Evolutionary conservation across 2,329 filamentous ascomycete genomes (phyloP).

Genomic region (Plectosphaerella plurivora): DNA sequence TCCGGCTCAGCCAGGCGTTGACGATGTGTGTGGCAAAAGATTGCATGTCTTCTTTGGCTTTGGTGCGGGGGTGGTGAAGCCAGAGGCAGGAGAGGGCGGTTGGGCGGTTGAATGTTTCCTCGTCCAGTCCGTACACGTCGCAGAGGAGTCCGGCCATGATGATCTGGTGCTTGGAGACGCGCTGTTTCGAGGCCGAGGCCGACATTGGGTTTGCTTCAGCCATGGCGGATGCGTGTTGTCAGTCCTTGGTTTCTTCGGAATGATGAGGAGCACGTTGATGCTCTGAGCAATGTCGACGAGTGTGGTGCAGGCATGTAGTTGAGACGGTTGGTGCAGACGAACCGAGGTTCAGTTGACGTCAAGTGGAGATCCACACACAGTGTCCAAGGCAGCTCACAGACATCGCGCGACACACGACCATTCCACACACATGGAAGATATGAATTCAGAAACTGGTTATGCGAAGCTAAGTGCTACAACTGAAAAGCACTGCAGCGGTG

Average conservation of each 20-base stretch:
- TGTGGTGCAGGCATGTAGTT: background rate
- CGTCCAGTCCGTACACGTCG: slow-evolving; percentile 75
- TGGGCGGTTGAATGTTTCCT: slow-evolving; percentile 48
- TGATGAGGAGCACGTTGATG: background rate
- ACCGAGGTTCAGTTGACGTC: background rate
- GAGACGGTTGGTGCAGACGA: background rate
- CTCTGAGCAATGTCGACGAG: background rate
- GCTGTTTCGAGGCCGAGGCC: slow-evolving; percentile 30
- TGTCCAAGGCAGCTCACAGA: too few relatives aligned
- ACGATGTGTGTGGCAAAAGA: slow-evolving; percentile 67
- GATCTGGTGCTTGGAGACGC: slow-evolving; percentile 60
- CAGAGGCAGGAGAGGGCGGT: slow-evolving; percentile 73
- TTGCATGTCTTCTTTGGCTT: slow-evolving; percentile 68
- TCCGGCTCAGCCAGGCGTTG: slow-evolving; percentile 48
- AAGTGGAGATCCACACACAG: background rate
- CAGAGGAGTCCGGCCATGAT: slow-evolving; percentile 75
- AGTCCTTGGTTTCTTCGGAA: too few relatives aligned
- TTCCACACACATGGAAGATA: background rate
- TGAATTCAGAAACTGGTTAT: background rate
- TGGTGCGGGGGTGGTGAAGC: slow-evolving; percentile 79
- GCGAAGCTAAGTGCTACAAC: background rate
- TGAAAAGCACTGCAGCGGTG: background rate
- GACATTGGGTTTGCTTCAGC: slow-evolving; percentile 14
- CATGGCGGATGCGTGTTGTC: slow-evolving; percentile 11
- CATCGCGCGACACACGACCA: background rate